Base-by-base conservation (phyloP, 2,329 filamentous ascomycete genomes). In the Clonostachys solani region DNA sequence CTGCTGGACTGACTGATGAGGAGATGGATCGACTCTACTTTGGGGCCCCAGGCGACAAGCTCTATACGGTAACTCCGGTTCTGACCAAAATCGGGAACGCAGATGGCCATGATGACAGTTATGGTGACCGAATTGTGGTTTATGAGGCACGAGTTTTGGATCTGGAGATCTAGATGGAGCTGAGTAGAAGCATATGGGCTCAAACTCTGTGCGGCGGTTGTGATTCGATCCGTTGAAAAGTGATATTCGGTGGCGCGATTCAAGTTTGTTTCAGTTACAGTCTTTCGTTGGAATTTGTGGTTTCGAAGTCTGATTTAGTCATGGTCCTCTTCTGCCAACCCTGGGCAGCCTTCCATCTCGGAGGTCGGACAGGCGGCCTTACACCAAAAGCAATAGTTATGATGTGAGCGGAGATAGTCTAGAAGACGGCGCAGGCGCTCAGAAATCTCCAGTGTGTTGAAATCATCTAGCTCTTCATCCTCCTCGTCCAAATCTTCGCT, bases 311-410 rank as follows among this genome's bases (percentile, higher is more conserved):
- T 12, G 8, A 40, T 40, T 57, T 44, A 71, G 56, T 85, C 81
- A 51, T 86, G 82, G 57, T 96, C 92, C 59, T 96, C 91, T 66
- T 96, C 94, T 1, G 83, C 87, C 35, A 85, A 47, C 1, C 94
- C 94, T 0, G 94, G 92, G 73, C 94, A 99, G 0, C 89, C 92
- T 12, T 94, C 89, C 86, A 96, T 84, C 35, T 72, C 67, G 35
- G 71, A 72, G 59, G 90, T 83, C 0, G 83, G 79, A 63, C 96
- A 99, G 45, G 74, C 73, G 65, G 79, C 87, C 64, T 96, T 97
- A 68, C 94, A 99, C 88, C 92, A 99, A 63, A 96, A 96, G 69
- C 94, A 99, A 63, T 99, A 99, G 41, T 75, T 68, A 59, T 90
- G 81, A 59, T 79, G 78, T 43, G 82, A 73, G 36, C 94, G 79